These are phyloP conservation scores for Rehmannia glutinosa DNA, from an alignment of 257 asterid genomes.

Conservation along the genomic window DNA sequence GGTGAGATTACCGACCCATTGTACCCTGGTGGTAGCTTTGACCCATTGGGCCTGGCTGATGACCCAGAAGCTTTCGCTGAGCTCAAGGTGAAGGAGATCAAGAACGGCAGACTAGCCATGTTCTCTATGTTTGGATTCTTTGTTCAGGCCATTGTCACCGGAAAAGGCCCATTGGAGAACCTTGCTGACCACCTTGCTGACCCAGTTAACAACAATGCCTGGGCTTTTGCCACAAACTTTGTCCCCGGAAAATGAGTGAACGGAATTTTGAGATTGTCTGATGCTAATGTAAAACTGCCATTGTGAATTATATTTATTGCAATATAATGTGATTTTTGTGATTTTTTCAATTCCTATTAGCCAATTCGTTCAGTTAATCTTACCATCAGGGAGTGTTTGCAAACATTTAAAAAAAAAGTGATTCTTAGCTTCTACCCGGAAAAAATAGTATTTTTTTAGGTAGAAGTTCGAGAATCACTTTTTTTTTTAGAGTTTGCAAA, in stretches of 20 bases:
- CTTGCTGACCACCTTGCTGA: conserved; percentile 51
- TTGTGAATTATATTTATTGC: conserved; percentile 5
- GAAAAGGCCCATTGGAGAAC: conserved; percentile 52
- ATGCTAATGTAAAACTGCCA: conserved; percentile 4
- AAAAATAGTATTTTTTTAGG: too few species aligned
- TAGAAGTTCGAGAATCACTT: too few species aligned
- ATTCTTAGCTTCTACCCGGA: too few species aligned
- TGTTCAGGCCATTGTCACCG: conserved; percentile 54
- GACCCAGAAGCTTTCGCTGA: conserved; percentile 58
- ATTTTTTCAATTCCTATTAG: too few species aligned
- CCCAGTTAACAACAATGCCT: conserved; percentile 51
- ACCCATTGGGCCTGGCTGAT: conserved; percentile 48
- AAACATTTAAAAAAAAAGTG: too few species aligned
- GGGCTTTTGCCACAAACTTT: conserved; percentile 46
- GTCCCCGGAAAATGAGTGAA: conserved; percentile 39
- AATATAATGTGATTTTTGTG: conserved; percentile 4
- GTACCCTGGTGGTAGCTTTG: conserved; percentile 54
- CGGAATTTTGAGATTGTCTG: neutral
- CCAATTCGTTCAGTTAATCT: too few species aligned
- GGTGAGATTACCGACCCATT: conserved; percentile 46
- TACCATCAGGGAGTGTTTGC: too few species aligned
- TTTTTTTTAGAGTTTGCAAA: too few species aligned
- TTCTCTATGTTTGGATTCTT: conserved; percentile 66
- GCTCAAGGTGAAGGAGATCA: conserved; percentile 55
- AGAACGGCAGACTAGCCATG: conserved; percentile 60